phyloP scores from a whole-genome alignment of 345 rosid species.

The Melaleuca alternifolia region DNA sequence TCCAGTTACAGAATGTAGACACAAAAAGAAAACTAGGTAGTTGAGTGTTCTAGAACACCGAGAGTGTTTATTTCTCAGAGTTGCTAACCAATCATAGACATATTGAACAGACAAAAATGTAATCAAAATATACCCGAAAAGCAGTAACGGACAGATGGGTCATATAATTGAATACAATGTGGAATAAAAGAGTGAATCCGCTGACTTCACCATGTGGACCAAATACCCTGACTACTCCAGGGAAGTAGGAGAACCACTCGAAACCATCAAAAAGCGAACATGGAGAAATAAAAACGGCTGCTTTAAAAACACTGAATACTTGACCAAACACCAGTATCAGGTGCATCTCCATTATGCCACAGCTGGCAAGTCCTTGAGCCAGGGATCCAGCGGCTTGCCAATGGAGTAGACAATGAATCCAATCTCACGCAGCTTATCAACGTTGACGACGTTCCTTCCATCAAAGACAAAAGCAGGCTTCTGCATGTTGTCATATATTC shows the following conservation, averaged over 20 bases:
- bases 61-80: background rate
- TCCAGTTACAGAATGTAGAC: background rate
- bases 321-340: background rate
- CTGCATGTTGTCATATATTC: slow-evolving; percentile 76
- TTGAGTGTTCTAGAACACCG: background rate
- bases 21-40: background rate
- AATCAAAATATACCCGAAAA: slow-evolving; percentile 1
- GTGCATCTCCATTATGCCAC: slow-evolving; percentile 35
- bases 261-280: slow-evolving; percentile 2
- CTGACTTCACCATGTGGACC: slow-evolving; percentile 3
- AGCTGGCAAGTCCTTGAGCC: slow-evolving; percentile 98
- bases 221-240: slow-evolving; percentile 8
- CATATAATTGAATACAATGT: slow-evolving; percentile 9
- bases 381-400: slow-evolving; percentile 85
- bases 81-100: background rate
- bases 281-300: slow-evolving; percentile 17
- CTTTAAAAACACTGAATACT: background rate
- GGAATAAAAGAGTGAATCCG: slow-evolving; percentile 11
- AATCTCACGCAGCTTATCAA: slow-evolving; percentile 59
- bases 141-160: background rate
- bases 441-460: slow-evolving; percentile 67
- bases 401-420: slow-evolving; percentile 91
- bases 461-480: slow-evolving; percentile 93
- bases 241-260: slow-evolving; percentile 13
- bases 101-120: background rate